Evolutionary conservation across 2,329 filamentous ascomycete genomes (phyloP).

Genomic region (Trichoderma koningii): DNA sequence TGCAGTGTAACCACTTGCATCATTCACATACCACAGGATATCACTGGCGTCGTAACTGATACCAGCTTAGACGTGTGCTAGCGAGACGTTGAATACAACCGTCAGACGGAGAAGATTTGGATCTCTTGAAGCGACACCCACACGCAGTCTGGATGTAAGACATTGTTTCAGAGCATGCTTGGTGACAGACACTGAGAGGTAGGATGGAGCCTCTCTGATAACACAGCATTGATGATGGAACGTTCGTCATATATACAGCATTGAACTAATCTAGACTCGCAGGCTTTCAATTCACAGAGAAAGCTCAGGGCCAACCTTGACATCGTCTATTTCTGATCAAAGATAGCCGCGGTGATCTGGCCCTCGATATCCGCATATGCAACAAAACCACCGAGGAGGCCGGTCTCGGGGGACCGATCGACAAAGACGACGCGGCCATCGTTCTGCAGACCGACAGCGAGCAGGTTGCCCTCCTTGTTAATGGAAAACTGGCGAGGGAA

Average conservation of each 20-base stretch:
- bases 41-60: neutral
- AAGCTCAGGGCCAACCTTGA: neutral
- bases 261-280: neutral
- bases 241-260: neutral
- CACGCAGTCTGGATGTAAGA: neutral
- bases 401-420: conserved; percentile 59
- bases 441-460: conserved; percentile 67
- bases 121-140: neutral
- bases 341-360: conserved; percentile 51
- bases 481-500: conserved; percentile 69
- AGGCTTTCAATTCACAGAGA: too few species aligned
- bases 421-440: conserved; percentile 64
- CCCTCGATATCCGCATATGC: conserved; percentile 48
- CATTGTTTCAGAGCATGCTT: too few species aligned
- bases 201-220: too few species aligned
- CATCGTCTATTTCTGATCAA: conserved; percentile 36
- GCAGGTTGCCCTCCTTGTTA: conserved; percentile 62
- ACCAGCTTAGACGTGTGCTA: neutral
- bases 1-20: neutral
- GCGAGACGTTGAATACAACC: neutral
- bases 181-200: too few species aligned
- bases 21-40: neutral
- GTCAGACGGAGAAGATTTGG: neutral
- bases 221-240: too few species aligned
- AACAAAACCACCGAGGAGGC: conserved; percentile 54